Evolutionary conservation across 441 rosid species (phyloP), one percentile per base, ranked within the genome.

Genomic region (Isatis lusitanica): DNA sequence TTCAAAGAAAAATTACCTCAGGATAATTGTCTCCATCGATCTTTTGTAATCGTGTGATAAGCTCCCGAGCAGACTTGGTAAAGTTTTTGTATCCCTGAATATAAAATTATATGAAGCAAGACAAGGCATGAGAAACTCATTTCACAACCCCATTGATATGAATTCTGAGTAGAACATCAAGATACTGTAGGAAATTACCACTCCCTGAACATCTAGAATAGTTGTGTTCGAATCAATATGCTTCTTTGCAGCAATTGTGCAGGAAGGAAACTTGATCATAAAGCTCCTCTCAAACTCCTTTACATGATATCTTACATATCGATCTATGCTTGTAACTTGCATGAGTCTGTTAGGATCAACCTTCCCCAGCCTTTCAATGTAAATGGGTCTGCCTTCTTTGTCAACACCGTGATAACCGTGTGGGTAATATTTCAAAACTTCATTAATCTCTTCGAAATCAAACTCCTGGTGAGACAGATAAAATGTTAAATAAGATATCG

Each of bases 381-480:
- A 95, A 51, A 95, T 69, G 65, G 98, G 99, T 17, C 97, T 83
- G 53, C 99, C 99, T 80, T 95, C 99, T 80, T 83, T 95, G 74
- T 95, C 99, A 80, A 93, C 96, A 42, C 99, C 98, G 79, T 95
- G 99, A 82, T 95, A 81, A 68, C 96, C 94, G 15, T 95, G 99
- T 33, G 99, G 99, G 59, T 95, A 95, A 79, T 91, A 83, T 60
- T 74, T 88, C 82, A 93, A 66, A 72, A 95, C 99, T 70, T 95
- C 97, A 74, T 81, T 65, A 53, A 88, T 59, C 84, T 95, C 99
- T 51, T 83, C 80, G 72, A 90, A 92, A 72, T 92, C 94, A 76
- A 92, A 92, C 73, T 92, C 96, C 94, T 83, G 18, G 44, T 2
- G 24, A 60, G 4, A 28, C 57, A 60, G 52, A 77, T 33, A 70